phyloP scores from a whole-genome alignment of 179 eudicot species.

The Spergularia azorica region DNA sequence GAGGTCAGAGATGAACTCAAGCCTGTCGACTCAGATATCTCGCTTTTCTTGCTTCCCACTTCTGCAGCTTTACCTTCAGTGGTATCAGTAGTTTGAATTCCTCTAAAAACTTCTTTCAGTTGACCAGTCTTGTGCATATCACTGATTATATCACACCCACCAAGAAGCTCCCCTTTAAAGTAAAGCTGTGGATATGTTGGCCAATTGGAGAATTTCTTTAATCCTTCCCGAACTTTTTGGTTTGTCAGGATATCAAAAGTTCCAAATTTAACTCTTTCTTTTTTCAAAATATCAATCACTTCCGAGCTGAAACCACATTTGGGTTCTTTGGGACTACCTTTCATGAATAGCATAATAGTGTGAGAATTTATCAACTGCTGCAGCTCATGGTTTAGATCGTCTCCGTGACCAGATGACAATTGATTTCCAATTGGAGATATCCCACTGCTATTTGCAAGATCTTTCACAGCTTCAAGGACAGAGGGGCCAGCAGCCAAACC shows the following conservation, averaged over 20 bases:
- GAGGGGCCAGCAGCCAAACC: constrained; percentile 90
- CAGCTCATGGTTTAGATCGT: constrained; percentile 53
- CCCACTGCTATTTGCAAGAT: constrained; percentile 55
- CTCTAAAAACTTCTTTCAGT: constrained; percentile 61
- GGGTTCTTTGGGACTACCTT: constrained; percentile 85
- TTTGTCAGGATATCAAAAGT: constrained; percentile 81
- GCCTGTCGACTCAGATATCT: constrained; percentile 62
- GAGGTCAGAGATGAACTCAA: constrained; percentile 55
- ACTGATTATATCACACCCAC: constrained; percentile 76
- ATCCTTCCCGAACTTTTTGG: constrained; percentile 76
- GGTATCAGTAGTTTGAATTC: constrained; percentile 37
- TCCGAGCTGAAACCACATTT: constrained; percentile 87
- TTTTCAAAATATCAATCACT: constrained; percentile 71
- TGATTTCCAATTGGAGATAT: constrained; percentile 31
- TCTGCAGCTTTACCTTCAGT: constrained; percentile 34
- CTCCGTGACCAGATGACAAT: constrained; percentile 27
- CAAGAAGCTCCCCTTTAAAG: constrained; percentile 89
- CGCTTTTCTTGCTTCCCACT: constrained; percentile 41
- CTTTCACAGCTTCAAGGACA: constrained; percentile 69
- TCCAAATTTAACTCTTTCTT: constrained; percentile 74
- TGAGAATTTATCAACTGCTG: constrained; percentile 62
- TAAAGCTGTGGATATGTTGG: constrained; percentile 96
- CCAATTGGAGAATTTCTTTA: constrained; percentile 94
- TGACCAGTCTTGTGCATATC: constrained; percentile 92
- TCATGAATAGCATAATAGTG: constrained; percentile 91